A percentile compares a stretch with the other conserved stretches of the same genome.
These are phyloP conservation scores for Gloeopeniophorella convolvens DNA, from an alignment of 768 basidiomycete species.

Conservation along the genomic window DNA sequence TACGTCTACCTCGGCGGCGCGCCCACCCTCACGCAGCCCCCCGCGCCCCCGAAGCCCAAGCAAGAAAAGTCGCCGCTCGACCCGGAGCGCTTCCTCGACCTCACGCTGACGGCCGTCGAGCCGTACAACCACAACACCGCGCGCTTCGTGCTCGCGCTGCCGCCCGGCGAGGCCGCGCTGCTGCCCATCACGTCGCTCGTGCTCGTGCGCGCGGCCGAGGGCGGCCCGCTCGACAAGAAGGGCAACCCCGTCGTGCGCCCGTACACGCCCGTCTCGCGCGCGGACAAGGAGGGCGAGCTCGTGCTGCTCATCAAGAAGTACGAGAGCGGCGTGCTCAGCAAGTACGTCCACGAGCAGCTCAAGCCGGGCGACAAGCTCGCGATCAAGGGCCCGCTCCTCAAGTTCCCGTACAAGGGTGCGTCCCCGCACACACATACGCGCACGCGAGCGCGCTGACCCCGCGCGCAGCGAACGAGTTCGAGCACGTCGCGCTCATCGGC, in stretches of 20 bases:
- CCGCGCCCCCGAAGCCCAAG: slow-evolving; percentile 27
- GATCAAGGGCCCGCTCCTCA: slow-evolving; percentile 88
- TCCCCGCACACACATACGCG: no score
- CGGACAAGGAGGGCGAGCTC: slow-evolving; percentile 69
- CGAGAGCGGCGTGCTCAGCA: slow-evolving; percentile 76
- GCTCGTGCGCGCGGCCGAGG: slow-evolving; percentile 66
- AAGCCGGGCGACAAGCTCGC: slow-evolving; percentile 77
- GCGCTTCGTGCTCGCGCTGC: slow-evolving; percentile 76
- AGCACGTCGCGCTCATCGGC: slow-evolving; percentile 82
- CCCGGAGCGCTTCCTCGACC: slow-evolving; percentile 67
- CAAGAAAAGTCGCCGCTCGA: slow-evolving; percentile 67
- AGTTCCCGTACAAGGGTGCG: slow-evolving; percentile 79
- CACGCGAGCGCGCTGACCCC: no score
- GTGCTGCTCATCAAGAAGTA: slow-evolving; percentile 81
- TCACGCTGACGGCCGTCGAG: slow-evolving; percentile 73
- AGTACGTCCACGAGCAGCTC: slow-evolving; percentile 64
- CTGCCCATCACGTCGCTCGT: slow-evolving; percentile 77
- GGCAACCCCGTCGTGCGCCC: slow-evolving; percentile 87
- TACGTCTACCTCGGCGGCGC: slow-evolving; percentile 44
- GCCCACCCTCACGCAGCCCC: slow-evolving; percentile 13
- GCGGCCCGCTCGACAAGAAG: slow-evolving; percentile 60
- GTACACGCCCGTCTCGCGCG: slow-evolving; percentile 86
- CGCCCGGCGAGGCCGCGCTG: slow-evolving; percentile 68
- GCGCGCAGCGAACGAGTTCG: slow-evolving; percentile 73
- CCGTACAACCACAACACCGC: slow-evolving; percentile 95